Percentiles rank a stretch among this genome's conserved stretches.
Evolutionary conservation across 352 stramenopile species (phyloP).

Genomic region (Pythium scleroteichum): DNA sequence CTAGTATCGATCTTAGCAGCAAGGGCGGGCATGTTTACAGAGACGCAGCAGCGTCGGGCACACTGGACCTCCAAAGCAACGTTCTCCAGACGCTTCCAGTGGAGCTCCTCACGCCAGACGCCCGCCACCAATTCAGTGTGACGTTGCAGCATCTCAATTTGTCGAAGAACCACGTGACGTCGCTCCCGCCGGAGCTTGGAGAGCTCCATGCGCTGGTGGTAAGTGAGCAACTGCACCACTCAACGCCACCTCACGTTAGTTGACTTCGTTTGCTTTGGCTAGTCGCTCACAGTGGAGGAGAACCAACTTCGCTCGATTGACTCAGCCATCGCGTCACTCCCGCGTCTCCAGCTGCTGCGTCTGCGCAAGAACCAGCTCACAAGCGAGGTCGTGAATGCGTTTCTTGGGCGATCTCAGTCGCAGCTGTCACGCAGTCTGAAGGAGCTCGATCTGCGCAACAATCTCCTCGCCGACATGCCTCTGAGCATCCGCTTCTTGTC

Average conservation of each 20-base stretch:
- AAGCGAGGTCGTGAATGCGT: conserved; percentile 39
- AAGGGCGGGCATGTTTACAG: conserved; percentile 41
- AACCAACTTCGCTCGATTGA: conserved; percentile 59
- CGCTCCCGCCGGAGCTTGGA: conserved; percentile 48
- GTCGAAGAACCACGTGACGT: conserved; percentile 61
- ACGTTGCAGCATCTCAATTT: conserved; percentile 68
- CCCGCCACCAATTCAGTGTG: conserved; percentile 39
- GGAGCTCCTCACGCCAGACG: conserved; percentile 24
- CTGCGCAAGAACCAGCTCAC: conserved; percentile 78
- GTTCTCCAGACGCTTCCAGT: conserved; percentile 33
- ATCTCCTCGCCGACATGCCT: conserved; percentile 50
- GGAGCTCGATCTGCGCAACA: conserved; percentile 80
- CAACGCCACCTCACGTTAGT: background rate
- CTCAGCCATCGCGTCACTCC: conserved; percentile 40
- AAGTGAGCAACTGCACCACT: background rate
- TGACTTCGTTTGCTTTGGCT: background rate
- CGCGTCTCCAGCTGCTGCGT: conserved; percentile 56
- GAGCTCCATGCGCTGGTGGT: conserved; percentile 50
- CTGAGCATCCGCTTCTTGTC: conserved; percentile 35
- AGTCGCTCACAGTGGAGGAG: conserved; percentile 73
- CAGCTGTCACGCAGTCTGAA: conserved; percentile 23
- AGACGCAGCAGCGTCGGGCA: conserved; percentile 57
- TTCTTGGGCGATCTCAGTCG: conserved; percentile 29
- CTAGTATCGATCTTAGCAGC: conserved; percentile 20
- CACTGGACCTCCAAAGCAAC: conserved; percentile 47